A percentile compares a stretch with the other conserved stretches of the same genome.
Conservation (phyloP, 2,329 filamentous ascomycete genomes). For the Colletotrichum sp. region DNA sequence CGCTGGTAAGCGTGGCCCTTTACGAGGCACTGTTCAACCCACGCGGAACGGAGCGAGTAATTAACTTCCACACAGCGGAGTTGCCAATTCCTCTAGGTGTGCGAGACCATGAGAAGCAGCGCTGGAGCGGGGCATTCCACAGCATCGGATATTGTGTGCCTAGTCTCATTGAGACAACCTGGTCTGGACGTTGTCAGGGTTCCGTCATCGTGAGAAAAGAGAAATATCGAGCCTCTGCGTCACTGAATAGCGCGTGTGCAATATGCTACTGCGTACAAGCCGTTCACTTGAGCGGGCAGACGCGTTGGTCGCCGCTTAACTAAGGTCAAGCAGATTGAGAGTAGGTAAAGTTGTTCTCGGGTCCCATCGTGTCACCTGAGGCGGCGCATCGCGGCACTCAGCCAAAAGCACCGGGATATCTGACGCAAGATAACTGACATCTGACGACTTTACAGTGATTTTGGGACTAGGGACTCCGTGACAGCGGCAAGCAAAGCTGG, state of each 20-base stretch:
- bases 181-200: neutral
- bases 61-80: neutral
- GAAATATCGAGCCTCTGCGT: neutral
- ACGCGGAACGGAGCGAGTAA: neutral
- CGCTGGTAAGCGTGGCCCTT: neutral
- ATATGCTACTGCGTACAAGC: neutral
- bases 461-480: neutral
- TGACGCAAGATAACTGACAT: slow-evolving; percentile 2
- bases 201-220: neutral
- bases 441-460: neutral
- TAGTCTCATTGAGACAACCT: neutral
- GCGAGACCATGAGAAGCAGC: neutral
- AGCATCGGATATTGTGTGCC: neutral
- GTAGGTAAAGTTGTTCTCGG: neutral
- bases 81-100: neutral
- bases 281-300: neutral
- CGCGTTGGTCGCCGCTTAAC: neutral
- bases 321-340: neutral
- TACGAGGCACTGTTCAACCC: neutral
- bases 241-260: neutral
- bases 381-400: neutral
- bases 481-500: neutral
- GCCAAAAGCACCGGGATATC: neutral
- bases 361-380: neutral
- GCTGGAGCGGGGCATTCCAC: neutral